Evolutionary conservation across 2,329 filamentous ascomycete genomes (phyloP).

Genomic region (Microcyclospora pomicola): DNA sequence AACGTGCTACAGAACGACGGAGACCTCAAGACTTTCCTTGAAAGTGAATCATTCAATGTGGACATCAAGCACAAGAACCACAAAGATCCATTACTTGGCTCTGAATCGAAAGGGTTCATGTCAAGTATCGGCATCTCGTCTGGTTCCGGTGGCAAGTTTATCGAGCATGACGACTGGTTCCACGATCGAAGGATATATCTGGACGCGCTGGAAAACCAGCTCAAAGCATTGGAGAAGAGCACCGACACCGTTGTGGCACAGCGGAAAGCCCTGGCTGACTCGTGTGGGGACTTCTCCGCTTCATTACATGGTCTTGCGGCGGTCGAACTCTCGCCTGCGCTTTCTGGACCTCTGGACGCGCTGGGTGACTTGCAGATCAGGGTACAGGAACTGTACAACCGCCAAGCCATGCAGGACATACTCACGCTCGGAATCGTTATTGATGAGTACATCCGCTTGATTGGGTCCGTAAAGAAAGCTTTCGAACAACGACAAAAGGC

Average conservation of each 20-base stretch:
- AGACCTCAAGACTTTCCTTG: conserved; percentile 89
- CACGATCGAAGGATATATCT: conserved; percentile 91
- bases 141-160: conserved; percentile 67
- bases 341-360: conserved; percentile 80
- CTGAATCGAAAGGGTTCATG: conserved; percentile 84
- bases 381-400: conserved; percentile 87
- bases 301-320: conserved; percentile 86
- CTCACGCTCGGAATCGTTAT: conserved; percentile 94
- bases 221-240: conserved; percentile 73
- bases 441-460: conserved; percentile 93
- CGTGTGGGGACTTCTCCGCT: conserved; percentile 81
- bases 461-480: conserved; percentile 86
- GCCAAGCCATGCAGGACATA: conserved; percentile 92
- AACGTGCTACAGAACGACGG: conserved; percentile 82
- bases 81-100: conserved; percentile 63
- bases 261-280: conserved; percentile 84
- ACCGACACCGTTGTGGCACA: conserved; percentile 88
- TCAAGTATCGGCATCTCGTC: conserved; percentile 37
- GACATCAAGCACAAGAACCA: conserved; percentile 97
- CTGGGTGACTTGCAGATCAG: conserved; percentile 87
- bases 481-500: conserved; percentile 89
- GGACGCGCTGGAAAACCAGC: conserved; percentile 80
- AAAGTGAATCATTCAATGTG: conserved; percentile 89
- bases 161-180: conserved; percentile 99
- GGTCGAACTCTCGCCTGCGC: conserved; percentile 77